Conservation (phyloP, 768 basidiomycete species). For the Crassisporium funariophilum region DNA sequence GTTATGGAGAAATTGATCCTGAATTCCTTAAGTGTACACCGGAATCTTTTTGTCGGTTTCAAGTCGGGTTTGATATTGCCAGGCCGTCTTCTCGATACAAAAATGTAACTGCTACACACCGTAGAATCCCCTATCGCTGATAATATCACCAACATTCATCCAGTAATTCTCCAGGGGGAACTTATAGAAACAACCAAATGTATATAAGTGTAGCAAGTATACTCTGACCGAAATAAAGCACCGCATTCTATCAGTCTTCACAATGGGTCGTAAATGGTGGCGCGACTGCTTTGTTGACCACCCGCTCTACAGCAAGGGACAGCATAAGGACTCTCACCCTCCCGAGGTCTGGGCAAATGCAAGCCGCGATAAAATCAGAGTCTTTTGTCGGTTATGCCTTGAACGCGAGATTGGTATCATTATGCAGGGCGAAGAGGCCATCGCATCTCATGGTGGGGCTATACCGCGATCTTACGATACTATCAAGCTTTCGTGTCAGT, state of each 20-base stretch:
- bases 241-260: not conserved
- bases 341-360: conserved; percentile 3
- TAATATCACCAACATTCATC: too few relatives aligned
- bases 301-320: not conserved
- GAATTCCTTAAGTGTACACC: too few relatives aligned
- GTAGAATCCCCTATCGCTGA: too few relatives aligned
- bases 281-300: conserved; percentile 2
- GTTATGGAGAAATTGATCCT: too few relatives aligned
- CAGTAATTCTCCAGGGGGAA: too few relatives aligned
- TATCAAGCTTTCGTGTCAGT: not conserved
- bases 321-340: not conserved
- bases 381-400: conserved; percentile 8
- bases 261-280: conserved; percentile 1
- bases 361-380: conserved; percentile 6
- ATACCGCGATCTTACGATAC: not conserved
- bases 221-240: not conserved
- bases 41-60: too few relatives aligned
- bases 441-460: not conserved
- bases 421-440: not conserved
- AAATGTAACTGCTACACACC: too few relatives aligned
- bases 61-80: too few relatives aligned
- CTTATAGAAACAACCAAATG: not conserved
- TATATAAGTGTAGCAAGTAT: not conserved
- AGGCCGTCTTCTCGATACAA: too few relatives aligned
- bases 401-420: not conserved